phyloP scores from a whole-genome alignment of 2,329 filamentous ascomycete species.

The Cercospora canescens region DNA sequence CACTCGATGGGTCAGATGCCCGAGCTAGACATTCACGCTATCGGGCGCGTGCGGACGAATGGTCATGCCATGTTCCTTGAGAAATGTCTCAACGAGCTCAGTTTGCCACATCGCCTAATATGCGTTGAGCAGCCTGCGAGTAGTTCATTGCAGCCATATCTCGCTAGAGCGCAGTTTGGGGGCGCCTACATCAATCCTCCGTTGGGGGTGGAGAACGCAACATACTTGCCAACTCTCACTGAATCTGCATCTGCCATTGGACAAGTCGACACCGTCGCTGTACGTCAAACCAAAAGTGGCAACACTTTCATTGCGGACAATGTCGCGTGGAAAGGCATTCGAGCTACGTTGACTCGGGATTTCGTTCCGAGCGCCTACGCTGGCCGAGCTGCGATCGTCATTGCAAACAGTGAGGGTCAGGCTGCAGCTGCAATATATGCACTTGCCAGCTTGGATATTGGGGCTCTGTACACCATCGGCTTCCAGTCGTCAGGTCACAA shows the following conservation, averaged over 20 bases:
- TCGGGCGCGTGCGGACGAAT: conserved; percentile 70
- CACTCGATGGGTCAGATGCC: conserved; percentile 78
- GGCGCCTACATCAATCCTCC: conserved; percentile 80
- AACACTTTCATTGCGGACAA: conserved; percentile 74
- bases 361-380: conserved; percentile 80
- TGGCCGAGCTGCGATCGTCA: conserved; percentile 71
- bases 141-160: conserved; percentile 68
- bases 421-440: conserved; percentile 79
- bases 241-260: conserved; percentile 78
- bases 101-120: conserved; percentile 79
- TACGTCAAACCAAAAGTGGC: conserved; percentile 52
- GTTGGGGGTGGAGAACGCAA: conserved; percentile 52
- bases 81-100: conserved; percentile 61
- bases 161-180: conserved; percentile 74
- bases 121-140: conserved; percentile 70
- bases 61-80: conserved; percentile 84
- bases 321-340: conserved; percentile 80
- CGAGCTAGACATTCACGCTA: conserved; percentile 77
- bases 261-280: conserved; percentile 78
- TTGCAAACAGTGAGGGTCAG: conserved; percentile 72
- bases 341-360: conserved; percentile 77
- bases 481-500: conserved; percentile 59
- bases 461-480: conserved; percentile 80
- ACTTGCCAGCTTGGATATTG: conserved; percentile 71
- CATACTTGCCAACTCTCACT: conserved; percentile 66